A percentile compares a stretch with the other conserved stretches of the same genome.
These are phyloP conservation scores for Piper betle DNA, from an alignment of 164 flowering plant species.

Conservation along the genomic window DNA sequence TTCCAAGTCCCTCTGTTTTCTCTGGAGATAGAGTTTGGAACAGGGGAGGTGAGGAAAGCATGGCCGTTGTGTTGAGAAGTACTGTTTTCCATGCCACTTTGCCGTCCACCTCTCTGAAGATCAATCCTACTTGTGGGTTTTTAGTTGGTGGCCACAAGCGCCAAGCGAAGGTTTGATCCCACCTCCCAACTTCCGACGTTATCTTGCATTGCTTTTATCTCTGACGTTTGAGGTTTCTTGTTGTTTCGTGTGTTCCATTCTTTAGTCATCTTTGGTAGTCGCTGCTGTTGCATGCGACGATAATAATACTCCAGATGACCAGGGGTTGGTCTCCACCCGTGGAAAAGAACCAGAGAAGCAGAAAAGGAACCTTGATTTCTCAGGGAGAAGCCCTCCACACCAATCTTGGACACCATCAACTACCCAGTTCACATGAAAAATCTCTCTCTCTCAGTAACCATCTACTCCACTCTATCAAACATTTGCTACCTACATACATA, in stretches of 20 bases:
- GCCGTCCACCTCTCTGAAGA: too few species aligned
- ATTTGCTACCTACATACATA: background rate
- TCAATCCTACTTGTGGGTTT: too few species aligned
- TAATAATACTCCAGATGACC: background rate
- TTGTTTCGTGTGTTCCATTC: background rate
- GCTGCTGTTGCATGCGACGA: background rate
- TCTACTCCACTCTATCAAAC: background rate
- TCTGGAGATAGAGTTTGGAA: too few species aligned
- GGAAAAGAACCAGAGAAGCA: background rate
- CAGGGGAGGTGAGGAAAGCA: too few species aligned
- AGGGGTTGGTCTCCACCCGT: background rate
- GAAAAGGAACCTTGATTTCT: slow-evolving; percentile 1
- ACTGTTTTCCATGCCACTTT: too few species aligned
- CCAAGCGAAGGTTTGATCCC: too few species aligned
- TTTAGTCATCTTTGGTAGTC: background rate
- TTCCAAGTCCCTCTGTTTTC: too few species aligned
- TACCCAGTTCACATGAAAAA: slow-evolving; percentile 10
- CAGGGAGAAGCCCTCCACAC: slow-evolving; percentile 11
- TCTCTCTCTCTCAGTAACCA: slow-evolving; percentile 5
- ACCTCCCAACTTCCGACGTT: too few species aligned
- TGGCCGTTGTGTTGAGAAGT: too few species aligned
- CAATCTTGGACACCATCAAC: slow-evolving; percentile 9
- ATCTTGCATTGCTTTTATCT: background rate
- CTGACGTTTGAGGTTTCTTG: background rate
- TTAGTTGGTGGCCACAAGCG: too few species aligned